Percentiles rank a stretch among this genome's conserved stretches.
phyloP scores from a whole-genome alignment of 495 filamentous ascomycete genomes.

The Penicillium psychrofluorescens region DNA sequence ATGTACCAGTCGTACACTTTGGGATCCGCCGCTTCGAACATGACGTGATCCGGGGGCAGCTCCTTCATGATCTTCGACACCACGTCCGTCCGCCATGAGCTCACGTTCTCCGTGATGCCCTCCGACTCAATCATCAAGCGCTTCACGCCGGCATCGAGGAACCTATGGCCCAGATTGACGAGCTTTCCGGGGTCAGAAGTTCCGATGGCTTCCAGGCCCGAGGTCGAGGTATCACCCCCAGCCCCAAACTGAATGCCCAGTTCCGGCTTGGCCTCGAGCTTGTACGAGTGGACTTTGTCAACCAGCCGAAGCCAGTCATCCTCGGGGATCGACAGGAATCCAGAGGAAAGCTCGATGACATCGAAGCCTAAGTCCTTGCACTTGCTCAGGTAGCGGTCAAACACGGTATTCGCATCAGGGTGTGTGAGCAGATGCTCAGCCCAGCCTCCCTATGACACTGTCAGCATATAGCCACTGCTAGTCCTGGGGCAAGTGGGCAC shows the following conservation, averaged over 20 bases:
- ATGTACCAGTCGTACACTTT: conserved; percentile 55
- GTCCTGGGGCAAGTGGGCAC: background rate
- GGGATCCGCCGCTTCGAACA: conserved; percentile 57
- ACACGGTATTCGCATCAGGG: conserved; percentile 31
- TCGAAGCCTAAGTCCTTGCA: conserved; percentile 52
- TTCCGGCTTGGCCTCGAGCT: conserved; percentile 51
- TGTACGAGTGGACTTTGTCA: conserved; percentile 43
- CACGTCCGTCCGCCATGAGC: conserved; percentile 49
- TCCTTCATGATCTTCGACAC: conserved; percentile 48
- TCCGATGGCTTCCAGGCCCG: conserved; percentile 41
- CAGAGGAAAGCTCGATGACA: conserved; percentile 47
- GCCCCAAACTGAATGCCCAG: conserved; percentile 56
- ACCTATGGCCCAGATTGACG: conserved; percentile 41
- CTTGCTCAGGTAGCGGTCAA: conserved; percentile 44
- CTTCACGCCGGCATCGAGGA: conserved; percentile 49
- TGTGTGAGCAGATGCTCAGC: conserved; percentile 49
- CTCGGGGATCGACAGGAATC: conserved; percentile 47
- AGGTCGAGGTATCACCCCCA: conserved; percentile 47
- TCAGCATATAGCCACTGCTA: background rate
- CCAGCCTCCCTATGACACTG: conserved; percentile 38
- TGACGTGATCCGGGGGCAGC: conserved; percentile 46
- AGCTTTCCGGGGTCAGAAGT: conserved; percentile 47
- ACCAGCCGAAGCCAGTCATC: conserved; percentile 53
- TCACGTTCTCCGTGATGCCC: conserved; percentile 55
- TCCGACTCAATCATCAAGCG: conserved; percentile 57